These are phyloP conservation scores for Extremus antarcticus DNA, from an alignment of 495 filamentous ascomycete species.

Conservation along the genomic window DNA sequence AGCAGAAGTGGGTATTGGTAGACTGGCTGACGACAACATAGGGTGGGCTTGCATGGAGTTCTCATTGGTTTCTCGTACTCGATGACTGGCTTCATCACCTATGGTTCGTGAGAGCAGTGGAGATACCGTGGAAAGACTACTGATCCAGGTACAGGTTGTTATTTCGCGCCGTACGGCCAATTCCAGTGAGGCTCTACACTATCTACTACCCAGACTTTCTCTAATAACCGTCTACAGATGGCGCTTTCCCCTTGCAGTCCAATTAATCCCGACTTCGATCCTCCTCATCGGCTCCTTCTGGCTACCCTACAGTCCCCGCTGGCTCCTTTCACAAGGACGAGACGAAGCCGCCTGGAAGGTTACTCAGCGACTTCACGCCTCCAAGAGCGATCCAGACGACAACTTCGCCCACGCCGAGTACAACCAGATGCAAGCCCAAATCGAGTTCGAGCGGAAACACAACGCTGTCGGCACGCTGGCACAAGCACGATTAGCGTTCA, in stretches of 20 bases:
- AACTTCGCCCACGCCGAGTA: constrained; percentile 17
- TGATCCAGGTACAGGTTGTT: not conserved
- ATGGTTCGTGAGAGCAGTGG: not conserved
- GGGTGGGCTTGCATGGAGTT: constrained; percentile 5
- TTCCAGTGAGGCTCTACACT: not conserved
- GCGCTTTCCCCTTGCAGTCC: constrained; percentile 37
- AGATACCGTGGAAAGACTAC: not conserved
- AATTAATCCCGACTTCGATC: constrained; percentile 32
- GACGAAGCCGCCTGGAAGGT: constrained; percentile 17
- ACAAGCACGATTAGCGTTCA: constrained; percentile 10
- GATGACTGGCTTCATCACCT: constrained; percentile 12
- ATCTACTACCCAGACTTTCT: not conserved
- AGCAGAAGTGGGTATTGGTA: no score
- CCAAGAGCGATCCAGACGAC: constrained; percentile 17
- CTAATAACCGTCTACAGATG: constrained; percentile 28
- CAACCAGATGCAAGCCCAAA: constrained; percentile 19
- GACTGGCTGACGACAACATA: not conserved
- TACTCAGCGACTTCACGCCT: constrained; percentile 10
- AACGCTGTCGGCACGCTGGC: constrained; percentile 10
- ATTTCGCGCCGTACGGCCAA: constrained; percentile 11
- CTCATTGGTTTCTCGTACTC: constrained; percentile 9
- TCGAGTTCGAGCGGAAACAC: constrained; percentile 14
- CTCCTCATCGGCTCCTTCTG: constrained; percentile 31
- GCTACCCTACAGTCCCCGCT: constrained; percentile 40
- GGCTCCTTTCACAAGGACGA: constrained; percentile 35